Evolutionary conservation across 1,284 basidiomycete species (phyloP).

Genomic region (Grifola frondosa): DNA sequence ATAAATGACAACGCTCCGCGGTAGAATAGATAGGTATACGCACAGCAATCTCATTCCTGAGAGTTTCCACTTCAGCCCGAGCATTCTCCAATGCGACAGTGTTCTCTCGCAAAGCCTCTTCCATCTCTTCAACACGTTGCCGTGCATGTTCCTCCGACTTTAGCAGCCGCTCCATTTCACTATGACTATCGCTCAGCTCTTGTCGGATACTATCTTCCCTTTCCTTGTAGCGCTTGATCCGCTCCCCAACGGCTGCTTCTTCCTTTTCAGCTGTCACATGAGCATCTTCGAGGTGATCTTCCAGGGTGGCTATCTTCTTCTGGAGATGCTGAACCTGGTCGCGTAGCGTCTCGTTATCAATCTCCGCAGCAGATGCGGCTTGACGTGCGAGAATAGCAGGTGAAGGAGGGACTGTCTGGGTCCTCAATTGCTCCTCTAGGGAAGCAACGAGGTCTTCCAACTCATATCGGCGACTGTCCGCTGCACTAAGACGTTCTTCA

Average conservation of each 20-base stretch:
- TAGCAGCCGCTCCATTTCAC: constrained; percentile 61
- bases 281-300: constrained; percentile 85
- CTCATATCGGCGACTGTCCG: constrained; percentile 75
- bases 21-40: constrained; percentile 31
- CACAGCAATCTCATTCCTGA: constrained; percentile 78
- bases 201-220: constrained; percentile 71
- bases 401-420: constrained; percentile 38
- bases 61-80: constrained; percentile 85
- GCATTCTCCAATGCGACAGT: constrained; percentile 88
- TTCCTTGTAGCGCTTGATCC: constrained; percentile 73
- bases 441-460: constrained; percentile 67
- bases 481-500: constrained; percentile 78
- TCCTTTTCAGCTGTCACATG: constrained; percentile 74
- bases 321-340: constrained; percentile 88
- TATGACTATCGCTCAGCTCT: constrained; percentile 63
- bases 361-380: constrained; percentile 68
- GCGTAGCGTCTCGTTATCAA: constrained; percentile 89
- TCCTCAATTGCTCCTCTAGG: constrained; percentile 58
- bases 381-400: constrained; percentile 40
- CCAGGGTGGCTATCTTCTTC: constrained; percentile 70
- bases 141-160: constrained; percentile 66
- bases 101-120: constrained; percentile 86
- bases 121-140: constrained; percentile 74
- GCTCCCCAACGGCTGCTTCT: constrained; percentile 61
- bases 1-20: not conserved